Evolutionary conservation across 768 basidiomycete genomes (phyloP), one percentile per base, ranked within the genome.

Genomic region (Basidioascus undulatus): DNA sequence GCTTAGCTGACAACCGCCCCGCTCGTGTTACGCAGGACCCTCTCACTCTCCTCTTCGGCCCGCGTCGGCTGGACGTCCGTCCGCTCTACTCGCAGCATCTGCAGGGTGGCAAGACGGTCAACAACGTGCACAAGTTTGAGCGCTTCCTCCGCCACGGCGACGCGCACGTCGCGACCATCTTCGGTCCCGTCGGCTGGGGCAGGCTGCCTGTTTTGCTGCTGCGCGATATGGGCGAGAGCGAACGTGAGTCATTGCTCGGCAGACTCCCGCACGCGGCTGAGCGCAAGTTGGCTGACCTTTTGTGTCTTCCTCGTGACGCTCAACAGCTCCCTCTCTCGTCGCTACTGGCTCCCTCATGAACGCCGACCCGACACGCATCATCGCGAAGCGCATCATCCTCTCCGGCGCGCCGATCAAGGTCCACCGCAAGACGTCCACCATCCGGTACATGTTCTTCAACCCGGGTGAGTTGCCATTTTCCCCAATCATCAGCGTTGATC

Each of bases 391-490:
- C n/a, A 70, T 89, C 57, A 68, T 94, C 47, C 65, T 98, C 33
- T 86, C 89, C 3, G 89, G 89, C 0, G 86, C 92, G 59, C 89
- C 89, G 1, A 80, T 84, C 71, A 87, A 86, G 53, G 74, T 94
- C 2, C 87, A 96, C 66, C 83, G 84, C 56, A 86, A 83, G 64
- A 83, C 82, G 5, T 89, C 87, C 3, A 96, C 89, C 6, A 74
- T 98, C 50, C 75, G 89, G 41, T 96, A 94, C 64, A 81, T 98
- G 82, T 96, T 96, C 64, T 96, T 98, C 68, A 76, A 87, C 57
- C 51, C 74, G 31, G 76, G 77, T 78, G 48, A 24, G 65, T 41
- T 31, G 25, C 35, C 20, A 9, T 35, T 11, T 32, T n/a, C 39
- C 10, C 21, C 19, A n/a, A 24, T 30, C 10, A 9, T 30, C 28